Evolutionary conservation across 208 protist species (phyloP), one percentile per base, ranked within the genome.

Genomic region (Leishmania arabica): DNA sequence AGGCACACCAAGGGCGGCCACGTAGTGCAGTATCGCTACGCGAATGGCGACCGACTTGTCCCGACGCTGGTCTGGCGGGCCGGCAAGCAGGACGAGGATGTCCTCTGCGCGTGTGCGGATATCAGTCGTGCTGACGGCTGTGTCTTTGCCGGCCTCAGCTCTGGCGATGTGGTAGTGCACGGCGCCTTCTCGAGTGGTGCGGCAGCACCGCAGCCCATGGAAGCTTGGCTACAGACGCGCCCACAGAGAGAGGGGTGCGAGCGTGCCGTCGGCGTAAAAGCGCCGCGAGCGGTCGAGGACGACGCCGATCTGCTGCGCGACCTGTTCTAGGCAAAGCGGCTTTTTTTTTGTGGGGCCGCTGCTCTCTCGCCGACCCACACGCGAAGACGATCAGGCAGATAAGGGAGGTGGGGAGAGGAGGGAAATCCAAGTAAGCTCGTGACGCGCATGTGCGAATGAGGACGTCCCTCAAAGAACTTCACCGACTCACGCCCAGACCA

Each of bases 71-170:
- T 77, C 21, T 93, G 91, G 90, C 78, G 76, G n/a, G 85, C 86
- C 2, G 86, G 85, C 27, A 72, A 58, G 37, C 31, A 84, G 8
- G 84, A 93, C 75, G 91, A 94, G 84, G 91, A 96, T 62, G 93
- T 92, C 51, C 81, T 95, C 21, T 89, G 88, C 79, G 83, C 89
- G 11, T 88, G 85, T 31, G 84, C 86, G 3, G 91, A 93, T 37
- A n/a, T 77, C 9, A 87, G 79, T 54, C 69, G 78, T 13, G 21
- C 37, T 3, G 82, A 85, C 27, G 89, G 87, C 13, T 79, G 84
- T 65, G 45, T 95, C 31, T 96, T 89, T 78, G 91, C 89, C 27
- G 93, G 93, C 19, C 84, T 94, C 37, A 88, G 88, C 77, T 88
- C 58, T 21, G 91, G 93, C 1, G 88, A 91, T 42, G 91, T 96